phyloP scores from a whole-genome alignment of 192 early-diverging fungal species.

The Entomortierella chlamydospora region DNA sequence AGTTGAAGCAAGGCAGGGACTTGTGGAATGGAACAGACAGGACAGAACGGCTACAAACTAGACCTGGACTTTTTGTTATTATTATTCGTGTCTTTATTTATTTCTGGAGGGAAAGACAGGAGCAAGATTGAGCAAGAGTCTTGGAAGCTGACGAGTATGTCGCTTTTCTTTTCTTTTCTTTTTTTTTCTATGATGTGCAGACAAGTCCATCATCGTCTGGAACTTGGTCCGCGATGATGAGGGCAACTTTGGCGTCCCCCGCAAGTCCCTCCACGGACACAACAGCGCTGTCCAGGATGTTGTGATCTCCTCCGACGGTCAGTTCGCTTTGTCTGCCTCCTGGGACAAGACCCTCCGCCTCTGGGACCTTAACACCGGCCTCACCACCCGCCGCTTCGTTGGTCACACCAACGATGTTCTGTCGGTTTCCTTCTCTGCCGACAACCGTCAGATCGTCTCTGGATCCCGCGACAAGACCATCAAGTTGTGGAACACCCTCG shows the following conservation, averaged over 20 bases:
- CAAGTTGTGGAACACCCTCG: slow-evolving; percentile 99
- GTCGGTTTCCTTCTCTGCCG: slow-evolving; percentile 99
- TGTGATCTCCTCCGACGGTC: slow-evolving; percentile 98
- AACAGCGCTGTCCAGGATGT: slow-evolving; percentile 99
- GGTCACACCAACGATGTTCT: slow-evolving; percentile 98
- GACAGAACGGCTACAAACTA: too few species aligned
- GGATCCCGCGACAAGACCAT: slow-evolving; percentile 98
- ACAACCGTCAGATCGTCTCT: slow-evolving; percentile 99
- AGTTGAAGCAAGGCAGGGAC: neutral
- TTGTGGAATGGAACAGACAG: neutral
- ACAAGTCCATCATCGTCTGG: slow-evolving; percentile 99
- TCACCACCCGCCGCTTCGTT: slow-evolving; percentile 96
- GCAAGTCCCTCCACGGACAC: slow-evolving; percentile 94
- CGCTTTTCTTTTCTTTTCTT: neutral
- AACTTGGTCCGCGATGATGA: slow-evolving; percentile 91
- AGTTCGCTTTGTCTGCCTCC: slow-evolving; percentile 97
- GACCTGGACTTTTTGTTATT: too few species aligned
- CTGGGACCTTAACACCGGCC: slow-evolving; percentile 95
- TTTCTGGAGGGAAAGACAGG: too few species aligned
- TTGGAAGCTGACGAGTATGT: too few species aligned
- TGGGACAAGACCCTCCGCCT: slow-evolving; percentile 99
- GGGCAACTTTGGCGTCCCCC: slow-evolving; percentile 90
- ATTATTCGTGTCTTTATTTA: too few species aligned
- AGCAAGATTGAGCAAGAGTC: neutral
- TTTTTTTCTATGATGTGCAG: slow-evolving; percentile 50